Evolutionary conservation across 441 rosid species (phyloP), one percentile per base, ranked within the genome.

Genomic region (Eutrema salsugineum): DNA sequence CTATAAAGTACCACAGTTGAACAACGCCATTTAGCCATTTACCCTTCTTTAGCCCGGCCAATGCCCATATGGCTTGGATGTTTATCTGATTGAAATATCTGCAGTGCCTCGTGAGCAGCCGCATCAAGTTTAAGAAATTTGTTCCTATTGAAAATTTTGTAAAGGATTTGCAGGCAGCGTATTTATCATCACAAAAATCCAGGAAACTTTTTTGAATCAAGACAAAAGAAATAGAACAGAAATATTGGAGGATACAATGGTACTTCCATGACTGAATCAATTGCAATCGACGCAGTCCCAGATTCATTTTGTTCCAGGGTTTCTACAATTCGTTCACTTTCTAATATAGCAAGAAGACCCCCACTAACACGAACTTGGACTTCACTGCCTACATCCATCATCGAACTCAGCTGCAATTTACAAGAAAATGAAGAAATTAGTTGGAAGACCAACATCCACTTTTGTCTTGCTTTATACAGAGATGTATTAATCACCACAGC

Each of bases 31-130:
- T 74, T 84, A 92, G 46, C 17, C 33, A 38, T 33, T 75, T 87
- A 95, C 99, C 99, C 99, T 87, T 95, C 98, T 78, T 95, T 95
- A 78, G 97, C 96, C 85, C 99, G 82, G 59, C 99, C 99, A 73
- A 95, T 95, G 72, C 98, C 99, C 97, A 95, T 93, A 81, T 93
- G 96, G 83, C 99, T 95, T 75, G 99, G 98, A 85, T 95, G 99
- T 75, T 93, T 95, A 79, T 95, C 97, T 50, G 79, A 78, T 82
- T 92, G 96, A 76, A 95, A 95, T 73, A 91, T 91, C 87, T 95
- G 98, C 80, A 95, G 76, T 61, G 94, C 98, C 80, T 92, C 99
- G 56, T 91, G 92, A 78, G 98, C 91, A 75, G 93, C 87, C 2
- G 88, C 93, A 78, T 95, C 99, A 77, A 93, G 88, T 78, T 95